phyloP scores from a whole-genome alignment of 495 filamentous ascomycete species.

The Amniculicola lignicola region DNA sequence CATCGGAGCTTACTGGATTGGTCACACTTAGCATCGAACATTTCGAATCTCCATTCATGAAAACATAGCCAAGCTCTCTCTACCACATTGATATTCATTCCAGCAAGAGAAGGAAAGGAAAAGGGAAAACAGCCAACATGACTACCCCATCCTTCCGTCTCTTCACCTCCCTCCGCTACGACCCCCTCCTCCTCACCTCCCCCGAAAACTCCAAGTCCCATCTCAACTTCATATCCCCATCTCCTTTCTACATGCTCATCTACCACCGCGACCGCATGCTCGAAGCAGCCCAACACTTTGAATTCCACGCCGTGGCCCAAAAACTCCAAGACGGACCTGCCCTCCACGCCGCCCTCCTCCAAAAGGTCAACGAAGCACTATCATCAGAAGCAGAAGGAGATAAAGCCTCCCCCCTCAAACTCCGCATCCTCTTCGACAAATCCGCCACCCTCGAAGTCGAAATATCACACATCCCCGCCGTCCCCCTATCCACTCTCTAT shows the following conservation, averaged over 20 bases:
- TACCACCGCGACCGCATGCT: conserved; percentile 83
- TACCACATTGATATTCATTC: no score
- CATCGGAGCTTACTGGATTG: no score
- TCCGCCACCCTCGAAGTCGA: conserved; percentile 39
- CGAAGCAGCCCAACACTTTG: conserved; percentile 66
- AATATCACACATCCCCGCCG: conserved; percentile 47
- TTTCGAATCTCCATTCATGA: no score
- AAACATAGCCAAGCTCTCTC: no score
- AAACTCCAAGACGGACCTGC: conserved; percentile 47
- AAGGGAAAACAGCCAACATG: conserved; percentile 18
- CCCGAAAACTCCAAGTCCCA: conserved; percentile 46
- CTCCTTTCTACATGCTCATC: conserved; percentile 79
- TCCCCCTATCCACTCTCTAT: conserved; percentile 54
- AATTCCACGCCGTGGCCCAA: conserved; percentile 52
- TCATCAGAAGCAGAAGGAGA: conserved; percentile 16
- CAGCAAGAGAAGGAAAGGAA: no score
- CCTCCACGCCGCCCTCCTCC: conserved; percentile 36
- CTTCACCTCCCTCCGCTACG: conserved; percentile 74
- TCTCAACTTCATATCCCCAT: conserved; percentile 41
- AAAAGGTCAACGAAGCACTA: conserved; percentile 27
- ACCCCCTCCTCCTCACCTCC: conserved; percentile 55
- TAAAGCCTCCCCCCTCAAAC: conserved; percentile 33
- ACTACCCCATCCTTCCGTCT: conserved; percentile 50
- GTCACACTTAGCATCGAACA: no score
- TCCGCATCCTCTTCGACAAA: conserved; percentile 33